Evolutionary conservation across 108 stramenopile genomes (phyloP).

Genomic region (Fragilariopsis cylindrus): DNA sequence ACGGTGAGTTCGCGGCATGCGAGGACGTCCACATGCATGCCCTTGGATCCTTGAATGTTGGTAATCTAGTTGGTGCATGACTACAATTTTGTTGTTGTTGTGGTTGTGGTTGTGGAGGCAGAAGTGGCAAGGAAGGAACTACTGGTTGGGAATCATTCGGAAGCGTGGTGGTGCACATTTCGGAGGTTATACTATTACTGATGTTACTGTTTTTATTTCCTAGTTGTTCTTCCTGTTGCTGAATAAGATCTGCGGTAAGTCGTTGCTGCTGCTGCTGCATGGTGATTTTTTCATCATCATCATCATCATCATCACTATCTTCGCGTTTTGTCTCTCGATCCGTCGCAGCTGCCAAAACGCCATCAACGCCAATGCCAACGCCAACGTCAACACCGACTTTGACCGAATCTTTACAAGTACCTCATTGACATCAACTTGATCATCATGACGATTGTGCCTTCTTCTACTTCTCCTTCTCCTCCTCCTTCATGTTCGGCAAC

Average conservation of each 20-base stretch:
- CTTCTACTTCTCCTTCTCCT: conserved; percentile 19
- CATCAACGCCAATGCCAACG: too few relatives aligned
- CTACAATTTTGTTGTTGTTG: conserved; percentile 3
- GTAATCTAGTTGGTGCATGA: conserved; percentile 58
- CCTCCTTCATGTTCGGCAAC: conserved; percentile 35
- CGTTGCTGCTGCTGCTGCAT: background rate
- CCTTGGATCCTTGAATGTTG: conserved; percentile 63
- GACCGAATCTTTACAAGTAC: too few relatives aligned
- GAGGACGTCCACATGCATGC: conserved; percentile 78
- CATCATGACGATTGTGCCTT: background rate
- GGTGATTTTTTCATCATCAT: conserved; percentile 2
- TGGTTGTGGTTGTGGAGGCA: background rate
- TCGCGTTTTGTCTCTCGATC: too few relatives aligned
- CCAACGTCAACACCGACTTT: too few relatives aligned
- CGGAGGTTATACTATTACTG: background rate
- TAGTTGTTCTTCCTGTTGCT: background rate
- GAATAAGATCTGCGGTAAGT: background rate
- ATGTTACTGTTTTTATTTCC: background rate
- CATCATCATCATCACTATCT: background rate
- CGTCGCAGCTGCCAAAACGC: too few relatives aligned
- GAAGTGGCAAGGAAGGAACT: background rate
- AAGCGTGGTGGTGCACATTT: background rate
- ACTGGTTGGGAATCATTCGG: background rate
- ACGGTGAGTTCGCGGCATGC: conserved; percentile 78
- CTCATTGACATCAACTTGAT: too few relatives aligned